phyloP scores from a whole-genome alignment of 2,329 filamentous ascomycete species.

The Fusarium coicis region DNA sequence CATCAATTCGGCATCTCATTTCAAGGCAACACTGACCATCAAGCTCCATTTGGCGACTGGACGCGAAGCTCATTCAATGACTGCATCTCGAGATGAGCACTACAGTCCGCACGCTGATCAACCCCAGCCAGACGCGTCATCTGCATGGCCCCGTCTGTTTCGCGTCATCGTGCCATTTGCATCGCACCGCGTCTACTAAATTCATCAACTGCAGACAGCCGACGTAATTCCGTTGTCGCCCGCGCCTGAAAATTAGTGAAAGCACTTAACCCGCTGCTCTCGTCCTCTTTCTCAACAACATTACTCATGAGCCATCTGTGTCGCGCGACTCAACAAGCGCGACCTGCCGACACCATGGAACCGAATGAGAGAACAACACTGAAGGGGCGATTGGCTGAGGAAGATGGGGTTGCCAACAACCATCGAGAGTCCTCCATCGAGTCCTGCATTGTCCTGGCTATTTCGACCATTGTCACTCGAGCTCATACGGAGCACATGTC shows the following conservation, averaged over 20 bases:
- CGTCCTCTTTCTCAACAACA: not conserved
- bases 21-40: not conserved
- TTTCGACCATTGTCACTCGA: not conserved
- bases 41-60: not conserved
- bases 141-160: not conserved
- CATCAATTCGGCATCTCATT: not conserved
- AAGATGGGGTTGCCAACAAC: too few species aligned
- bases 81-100: not conserved
- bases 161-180: not conserved
- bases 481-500: not conserved
- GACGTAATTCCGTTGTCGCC: not conserved
- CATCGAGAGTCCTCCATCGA: not conserved
- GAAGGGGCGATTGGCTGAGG: not conserved
- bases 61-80: not conserved
- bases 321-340: not conserved
- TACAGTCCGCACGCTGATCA: not conserved
- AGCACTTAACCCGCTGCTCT: too few species aligned
- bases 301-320: not conserved
- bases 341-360: not conserved
- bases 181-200: not conserved
- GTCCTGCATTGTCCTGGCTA: not conserved
- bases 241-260: fast-evolving
- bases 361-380: not conserved
- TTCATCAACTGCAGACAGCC: not conserved
- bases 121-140: not conserved